A percentile compares a stretch with the other conserved stretches of the same genome.
Evolutionary conservation across 2,329 filamentous ascomycete genomes (phyloP).

Genomic region (Claviceps digitariae): DNA sequence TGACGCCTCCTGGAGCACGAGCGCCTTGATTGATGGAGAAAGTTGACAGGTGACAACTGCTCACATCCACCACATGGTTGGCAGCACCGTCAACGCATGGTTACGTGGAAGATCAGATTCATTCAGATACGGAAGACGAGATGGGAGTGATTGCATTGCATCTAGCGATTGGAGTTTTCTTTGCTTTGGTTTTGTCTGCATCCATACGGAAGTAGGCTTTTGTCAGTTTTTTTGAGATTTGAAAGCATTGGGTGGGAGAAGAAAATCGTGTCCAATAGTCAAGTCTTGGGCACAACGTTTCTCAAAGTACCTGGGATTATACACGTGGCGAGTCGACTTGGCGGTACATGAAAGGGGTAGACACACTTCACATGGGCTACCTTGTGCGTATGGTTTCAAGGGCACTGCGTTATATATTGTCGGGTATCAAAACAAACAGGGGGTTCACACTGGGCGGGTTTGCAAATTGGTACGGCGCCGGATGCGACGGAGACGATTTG

Average conservation of each 20-base stretch:
- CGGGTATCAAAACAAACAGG: background rate
- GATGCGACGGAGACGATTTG: background rate
- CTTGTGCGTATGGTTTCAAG: background rate
- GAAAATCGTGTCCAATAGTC: background rate
- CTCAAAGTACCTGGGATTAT: background rate
- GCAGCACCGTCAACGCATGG: too few species aligned
- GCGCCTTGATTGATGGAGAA: background rate
- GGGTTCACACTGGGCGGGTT: background rate
- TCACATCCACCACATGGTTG: too few species aligned
- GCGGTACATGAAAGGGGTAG: too few species aligned
- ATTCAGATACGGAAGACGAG: background rate
- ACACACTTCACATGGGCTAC: background rate
- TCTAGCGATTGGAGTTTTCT: slow-evolving; percentile 25
- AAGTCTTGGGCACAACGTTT: background rate
- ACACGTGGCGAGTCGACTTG: background rate
- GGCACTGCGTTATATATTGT: background rate
- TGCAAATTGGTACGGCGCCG: background rate
- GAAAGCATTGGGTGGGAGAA: background rate
- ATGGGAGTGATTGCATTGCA: slow-evolving; percentile 13
- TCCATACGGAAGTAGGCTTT: slow-evolving; percentile 8
- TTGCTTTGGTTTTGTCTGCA: slow-evolving; percentile 9
- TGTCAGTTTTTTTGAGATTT: slow-evolving; percentile 1
- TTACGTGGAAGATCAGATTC: too few species aligned
- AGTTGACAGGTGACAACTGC: background rate
- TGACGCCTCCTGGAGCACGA: slow-evolving; percentile 27